Evolutionary conservation across 169 alveolate species (phyloP).

Genomic region (Plasmodium falciparum): DNA sequence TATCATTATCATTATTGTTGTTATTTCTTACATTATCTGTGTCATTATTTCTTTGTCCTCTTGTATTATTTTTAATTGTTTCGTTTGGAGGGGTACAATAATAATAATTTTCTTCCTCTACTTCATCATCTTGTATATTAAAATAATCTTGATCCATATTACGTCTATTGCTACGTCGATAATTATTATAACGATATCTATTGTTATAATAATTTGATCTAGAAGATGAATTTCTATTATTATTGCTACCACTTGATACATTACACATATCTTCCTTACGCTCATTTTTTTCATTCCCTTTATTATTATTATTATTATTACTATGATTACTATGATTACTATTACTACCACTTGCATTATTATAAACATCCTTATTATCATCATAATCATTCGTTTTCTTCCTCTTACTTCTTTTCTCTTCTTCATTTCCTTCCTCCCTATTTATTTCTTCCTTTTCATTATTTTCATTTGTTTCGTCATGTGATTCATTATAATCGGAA

Average conservation of each 20-base stretch:
- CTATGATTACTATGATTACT: neutral
- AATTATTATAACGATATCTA: too few species aligned
- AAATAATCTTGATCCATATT: too few species aligned
- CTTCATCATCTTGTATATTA: too few species aligned
- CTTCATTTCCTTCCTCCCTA: neutral
- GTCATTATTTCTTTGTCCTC: neutral
- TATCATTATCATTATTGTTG: neutral
- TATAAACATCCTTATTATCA: neutral
- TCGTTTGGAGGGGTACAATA: neutral
- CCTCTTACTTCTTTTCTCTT: neutral
- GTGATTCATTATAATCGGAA: neutral
- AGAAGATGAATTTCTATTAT: too few species aligned
- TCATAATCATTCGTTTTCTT: neutral
- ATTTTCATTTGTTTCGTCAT: slow-evolving; percentile 4
- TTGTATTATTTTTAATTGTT: neutral
- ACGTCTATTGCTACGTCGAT: too few species aligned
- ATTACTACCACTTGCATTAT: neutral
- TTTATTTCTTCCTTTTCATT: neutral
- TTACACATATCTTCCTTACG: too few species aligned
- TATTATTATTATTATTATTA: neutral
- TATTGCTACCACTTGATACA: neutral
- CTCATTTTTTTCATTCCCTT: neutral
- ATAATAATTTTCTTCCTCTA: too few species aligned
- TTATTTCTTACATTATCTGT: neutral
- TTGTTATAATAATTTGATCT: neutral